phyloP scores from a whole-genome alignment of 164 flowering plant genomes.

The Malania oleifera region DNA sequence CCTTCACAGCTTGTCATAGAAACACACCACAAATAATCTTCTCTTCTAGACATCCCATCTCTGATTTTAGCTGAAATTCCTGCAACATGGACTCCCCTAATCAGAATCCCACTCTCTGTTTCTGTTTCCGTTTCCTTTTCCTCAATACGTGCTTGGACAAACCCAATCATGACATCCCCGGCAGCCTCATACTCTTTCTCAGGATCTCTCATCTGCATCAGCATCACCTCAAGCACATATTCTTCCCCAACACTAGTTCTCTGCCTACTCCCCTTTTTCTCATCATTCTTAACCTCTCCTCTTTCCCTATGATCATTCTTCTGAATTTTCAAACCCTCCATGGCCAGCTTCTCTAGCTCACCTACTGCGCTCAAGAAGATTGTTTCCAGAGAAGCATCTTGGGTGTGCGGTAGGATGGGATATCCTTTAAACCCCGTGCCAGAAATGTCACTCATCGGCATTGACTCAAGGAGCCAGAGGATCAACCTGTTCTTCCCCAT shows the following conservation, averaged over 20 bases:
- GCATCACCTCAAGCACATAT: slow-evolving; percentile 14
- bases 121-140: slow-evolving; percentile 1
- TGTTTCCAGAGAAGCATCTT: too few relatives aligned
- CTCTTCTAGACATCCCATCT: too few relatives aligned
- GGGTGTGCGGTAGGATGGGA: too few relatives aligned
- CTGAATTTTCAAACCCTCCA: slow-evolving; percentile 14
- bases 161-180: slow-evolving; percentile 23
- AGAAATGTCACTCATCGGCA: too few relatives aligned
- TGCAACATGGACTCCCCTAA: slow-evolving; percentile 22
- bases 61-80: slow-evolving; percentile 11
- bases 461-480: too few relatives aligned
- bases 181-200: slow-evolving; percentile 10
- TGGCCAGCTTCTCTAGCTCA: slow-evolving; percentile 13
- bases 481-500: too few relatives aligned
- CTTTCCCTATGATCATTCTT: slow-evolving; percentile 12
- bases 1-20: too few relatives aligned
- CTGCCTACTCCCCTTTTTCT: not conserved
- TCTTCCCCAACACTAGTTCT: not conserved
- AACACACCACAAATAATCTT: too few relatives aligned
- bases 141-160: slow-evolving; percentile 14
- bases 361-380: too few relatives aligned
- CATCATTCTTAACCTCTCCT: slow-evolving; percentile 2
- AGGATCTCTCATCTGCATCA: slow-evolving; percentile 17
- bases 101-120: slow-evolving; percentile 10
- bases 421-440: too few relatives aligned